Evolutionary conservation across 176 grass and related monocot species (phyloP).

Genomic region (Rhynchospora breviuscula): DNA sequence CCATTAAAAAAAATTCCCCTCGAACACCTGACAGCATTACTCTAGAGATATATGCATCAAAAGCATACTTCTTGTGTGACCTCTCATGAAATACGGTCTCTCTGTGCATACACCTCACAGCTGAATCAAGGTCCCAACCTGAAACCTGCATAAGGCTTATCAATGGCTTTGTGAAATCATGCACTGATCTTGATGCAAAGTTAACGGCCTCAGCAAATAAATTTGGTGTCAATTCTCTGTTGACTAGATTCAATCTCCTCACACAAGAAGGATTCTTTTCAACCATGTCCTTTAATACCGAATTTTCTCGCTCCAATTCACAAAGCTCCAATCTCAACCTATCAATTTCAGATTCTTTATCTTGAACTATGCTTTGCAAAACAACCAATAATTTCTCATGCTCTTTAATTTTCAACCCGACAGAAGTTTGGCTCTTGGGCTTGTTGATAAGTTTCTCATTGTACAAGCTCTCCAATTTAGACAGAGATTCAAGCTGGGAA

Average conservation of each 20-base stretch:
- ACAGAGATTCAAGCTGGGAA: slow-evolving; percentile 45
- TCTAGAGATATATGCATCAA: slow-evolving; percentile 56
- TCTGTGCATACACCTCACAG: slow-evolving; percentile 22
- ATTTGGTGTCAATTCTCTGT: slow-evolving; percentile 30
- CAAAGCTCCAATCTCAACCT: slow-evolving; percentile 43
- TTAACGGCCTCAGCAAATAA: slow-evolving; percentile 37
- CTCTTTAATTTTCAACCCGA: slow-evolving; percentile 41
- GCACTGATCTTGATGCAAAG: slow-evolving; percentile 42
- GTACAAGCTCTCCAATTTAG: slow-evolving; percentile 46
- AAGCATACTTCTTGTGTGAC: slow-evolving; percentile 54
- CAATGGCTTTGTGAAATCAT: slow-evolving; percentile 63
- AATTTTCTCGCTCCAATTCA: slow-evolving; percentile 37
- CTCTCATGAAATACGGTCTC: slow-evolving; percentile 42
- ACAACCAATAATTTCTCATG: slow-evolving; percentile 37
- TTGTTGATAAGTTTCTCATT: slow-evolving; percentile 31
- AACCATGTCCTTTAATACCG: slow-evolving; percentile 36
- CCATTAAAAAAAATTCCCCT: slow-evolving; percentile 23
- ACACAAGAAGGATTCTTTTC: neutral
- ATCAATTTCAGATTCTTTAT: slow-evolving; percentile 56
- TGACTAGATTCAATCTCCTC: slow-evolving; percentile 13
- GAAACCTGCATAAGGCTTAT: slow-evolving; percentile 53
- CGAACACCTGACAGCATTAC: slow-evolving; percentile 42
- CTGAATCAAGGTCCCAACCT: slow-evolving; percentile 38
- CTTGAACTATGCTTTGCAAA: slow-evolving; percentile 51
- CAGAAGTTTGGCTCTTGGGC: slow-evolving; percentile 33